Conservation (phyloP, 441 rosid species). For the Gossypium trilobum region DNA sequence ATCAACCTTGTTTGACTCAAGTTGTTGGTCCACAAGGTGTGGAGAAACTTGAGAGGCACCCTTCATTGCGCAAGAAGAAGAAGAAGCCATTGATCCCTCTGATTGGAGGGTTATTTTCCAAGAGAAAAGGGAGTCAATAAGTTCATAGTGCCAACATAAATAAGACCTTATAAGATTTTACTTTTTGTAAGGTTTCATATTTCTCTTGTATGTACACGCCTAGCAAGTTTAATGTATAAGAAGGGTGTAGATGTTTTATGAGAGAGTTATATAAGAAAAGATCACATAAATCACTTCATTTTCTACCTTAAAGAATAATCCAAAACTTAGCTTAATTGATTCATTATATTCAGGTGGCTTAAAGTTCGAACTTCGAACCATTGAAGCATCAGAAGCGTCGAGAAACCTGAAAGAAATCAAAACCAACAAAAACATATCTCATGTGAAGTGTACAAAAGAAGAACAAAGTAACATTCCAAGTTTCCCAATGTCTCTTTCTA, state of each 20-base stretch:
- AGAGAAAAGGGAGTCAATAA: constrained; percentile 32
- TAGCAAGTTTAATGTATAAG: background rate
- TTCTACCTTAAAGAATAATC: background rate
- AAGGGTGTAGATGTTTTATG: constrained; percentile 2
- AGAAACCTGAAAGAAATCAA: background rate
- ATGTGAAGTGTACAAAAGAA: constrained; percentile 7
- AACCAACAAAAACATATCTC: background rate
- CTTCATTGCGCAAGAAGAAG: constrained; percentile 60
- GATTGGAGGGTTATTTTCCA: constrained; percentile 63
- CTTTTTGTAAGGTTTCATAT: background rate
- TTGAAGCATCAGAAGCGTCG: too few species aligned
- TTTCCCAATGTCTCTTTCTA: background rate
- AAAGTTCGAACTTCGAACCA: too few species aligned
- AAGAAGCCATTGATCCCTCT: constrained; percentile 69
- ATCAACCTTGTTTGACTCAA: constrained; percentile 37
- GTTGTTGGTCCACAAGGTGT: constrained; percentile 29
- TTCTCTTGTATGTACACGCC: background rate
- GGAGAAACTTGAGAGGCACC: constrained; percentile 52
- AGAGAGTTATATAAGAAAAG: constrained; percentile 8
- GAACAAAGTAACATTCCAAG: constrained; percentile 11
- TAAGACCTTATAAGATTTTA: background rate
- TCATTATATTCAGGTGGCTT: too few species aligned
- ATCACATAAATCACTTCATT: background rate
- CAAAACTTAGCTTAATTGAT: too few species aligned
- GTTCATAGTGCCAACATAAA: background rate